Percentiles rank a stretch among this genome's conserved stretches.
Evolutionary conservation across 2,329 filamentous ascomycete genomes (phyloP).

Genomic region (Colletotrichum sp.): DNA sequence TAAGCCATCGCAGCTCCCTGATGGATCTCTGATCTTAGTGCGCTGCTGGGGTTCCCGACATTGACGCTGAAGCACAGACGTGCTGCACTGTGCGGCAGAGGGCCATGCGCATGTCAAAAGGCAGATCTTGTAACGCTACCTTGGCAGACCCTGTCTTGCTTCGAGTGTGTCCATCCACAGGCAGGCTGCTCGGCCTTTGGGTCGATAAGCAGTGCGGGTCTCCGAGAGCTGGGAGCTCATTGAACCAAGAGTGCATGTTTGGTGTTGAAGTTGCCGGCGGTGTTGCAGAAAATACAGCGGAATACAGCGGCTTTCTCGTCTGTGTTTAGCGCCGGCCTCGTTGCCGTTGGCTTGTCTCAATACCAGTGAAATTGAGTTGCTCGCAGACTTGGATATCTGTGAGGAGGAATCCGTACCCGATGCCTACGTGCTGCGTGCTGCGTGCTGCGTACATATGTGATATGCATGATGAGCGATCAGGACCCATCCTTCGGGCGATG

Average conservation of each 20-base stretch:
- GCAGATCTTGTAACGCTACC: constrained; percentile 21
- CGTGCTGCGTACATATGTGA: neutral
- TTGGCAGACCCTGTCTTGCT: constrained; percentile 7
- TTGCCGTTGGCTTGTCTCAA: neutral
- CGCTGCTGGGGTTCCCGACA: constrained; percentile 11
- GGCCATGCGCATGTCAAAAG: constrained; percentile 20
- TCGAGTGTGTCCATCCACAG: neutral
- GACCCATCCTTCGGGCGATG: neutral
- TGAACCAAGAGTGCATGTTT: neutral
- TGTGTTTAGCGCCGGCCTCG: neutral
- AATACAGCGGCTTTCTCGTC: neutral
- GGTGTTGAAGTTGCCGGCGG: neutral
- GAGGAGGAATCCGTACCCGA: constrained; percentile 6
- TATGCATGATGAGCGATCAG: neutral
- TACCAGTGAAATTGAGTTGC: neutral
- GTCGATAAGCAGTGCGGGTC: neutral
- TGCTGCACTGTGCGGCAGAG: constrained; percentile 22
- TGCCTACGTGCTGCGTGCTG: neutral
- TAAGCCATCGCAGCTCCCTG: neutral
- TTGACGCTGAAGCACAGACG: constrained; percentile 15
- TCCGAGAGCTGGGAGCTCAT: neutral
- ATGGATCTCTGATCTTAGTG: constrained; percentile 18
- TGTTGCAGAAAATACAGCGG: neutral
- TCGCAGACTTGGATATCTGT: neutral
- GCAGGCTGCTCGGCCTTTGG: neutral